A percentile compares a stretch with the other conserved stretches of the same genome.
Evolutionary conservation across 805 yeast species (phyloP).

Genomic region (Ogataea methanolica): DNA sequence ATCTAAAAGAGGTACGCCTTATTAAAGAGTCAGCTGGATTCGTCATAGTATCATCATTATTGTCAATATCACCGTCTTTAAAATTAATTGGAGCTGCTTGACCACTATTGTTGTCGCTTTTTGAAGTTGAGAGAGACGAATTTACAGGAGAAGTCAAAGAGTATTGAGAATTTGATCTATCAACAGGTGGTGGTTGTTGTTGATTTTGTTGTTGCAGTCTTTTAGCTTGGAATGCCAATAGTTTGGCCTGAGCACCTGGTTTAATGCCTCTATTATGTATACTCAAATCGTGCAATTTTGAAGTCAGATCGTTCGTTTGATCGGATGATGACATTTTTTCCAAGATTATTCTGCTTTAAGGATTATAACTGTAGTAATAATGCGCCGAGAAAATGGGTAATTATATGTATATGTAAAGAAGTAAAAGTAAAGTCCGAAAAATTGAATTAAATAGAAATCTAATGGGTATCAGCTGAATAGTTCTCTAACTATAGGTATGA

Average conservation of each 20-base stretch:
- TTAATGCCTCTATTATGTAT: conserved; percentile 38
- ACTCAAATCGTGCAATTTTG: conserved; percentile 20
- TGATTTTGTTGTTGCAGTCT: conserved; percentile 41
- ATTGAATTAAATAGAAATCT: not conserved
- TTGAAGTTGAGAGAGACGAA: conserved; percentile 19
- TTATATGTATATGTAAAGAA: not conserved
- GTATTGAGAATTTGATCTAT: not conserved
- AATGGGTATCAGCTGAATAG: too few species aligned
- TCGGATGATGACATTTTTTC: not conserved
- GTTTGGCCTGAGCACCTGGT: conserved; percentile 81
- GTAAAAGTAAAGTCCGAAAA: not conserved
- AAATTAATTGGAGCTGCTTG: conserved; percentile 12
- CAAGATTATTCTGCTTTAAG: too few species aligned
- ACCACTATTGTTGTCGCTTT: conserved; percentile 11
- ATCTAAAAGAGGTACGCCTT: conserved; percentile 24
- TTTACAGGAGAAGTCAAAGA: not conserved
- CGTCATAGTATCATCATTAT: conserved; percentile 1
- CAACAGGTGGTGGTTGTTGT: conserved; percentile 1
- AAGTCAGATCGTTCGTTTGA: conserved; percentile 6
- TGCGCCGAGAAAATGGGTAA: not conserved
- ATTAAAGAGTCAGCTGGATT: conserved; percentile 3
- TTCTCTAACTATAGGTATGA: not conserved
- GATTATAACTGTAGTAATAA: not conserved
- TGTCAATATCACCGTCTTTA: conserved; percentile 9
- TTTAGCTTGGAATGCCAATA: conserved; percentile 82